These are phyloP conservation scores for Nicotiana benthamiana DNA, from an alignment of 257 asterid species.

Conservation along the genomic window DNA sequence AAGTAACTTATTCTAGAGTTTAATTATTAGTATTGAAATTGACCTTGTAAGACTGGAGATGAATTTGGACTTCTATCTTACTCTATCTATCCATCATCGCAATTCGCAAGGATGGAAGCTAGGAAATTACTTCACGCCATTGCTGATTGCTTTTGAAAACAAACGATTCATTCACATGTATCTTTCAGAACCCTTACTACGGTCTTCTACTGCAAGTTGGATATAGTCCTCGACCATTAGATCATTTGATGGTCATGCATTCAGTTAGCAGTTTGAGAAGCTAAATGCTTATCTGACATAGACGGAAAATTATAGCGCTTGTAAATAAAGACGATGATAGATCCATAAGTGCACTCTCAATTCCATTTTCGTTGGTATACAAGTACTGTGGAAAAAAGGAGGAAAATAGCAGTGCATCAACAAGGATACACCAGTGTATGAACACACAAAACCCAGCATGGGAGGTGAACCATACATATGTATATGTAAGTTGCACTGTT, in stretches of 20 bases:
- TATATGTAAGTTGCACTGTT: constrained; percentile 83
- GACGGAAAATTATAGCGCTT: background rate
- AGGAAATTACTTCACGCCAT: background rate
- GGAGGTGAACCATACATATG: constrained; percentile 79
- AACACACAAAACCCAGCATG: constrained; percentile 83
- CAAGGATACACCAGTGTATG: constrained; percentile 41
- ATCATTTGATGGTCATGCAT: background rate
- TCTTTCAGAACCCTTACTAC: background rate
- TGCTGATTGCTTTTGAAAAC: background rate
- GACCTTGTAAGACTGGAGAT: background rate
- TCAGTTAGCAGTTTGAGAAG: background rate
- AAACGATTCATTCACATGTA: background rate
- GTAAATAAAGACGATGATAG: background rate
- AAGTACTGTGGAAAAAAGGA: background rate
- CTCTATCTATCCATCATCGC: too few species aligned
- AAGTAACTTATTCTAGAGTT: background rate
- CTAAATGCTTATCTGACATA: background rate
- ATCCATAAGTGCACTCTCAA: background rate
- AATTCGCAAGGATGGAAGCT: too few species aligned
- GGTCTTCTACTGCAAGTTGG: background rate
- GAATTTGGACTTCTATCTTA: background rate
- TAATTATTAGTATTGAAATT: background rate
- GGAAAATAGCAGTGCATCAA: constrained; percentile 18
- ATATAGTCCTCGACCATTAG: background rate
- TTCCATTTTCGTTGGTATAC: constrained; percentile 19